Evolutionary conservation across 1,139 yeast species (phyloP), one percentile per base, ranked within the genome.

Genomic region (Pichia sp.): DNA sequence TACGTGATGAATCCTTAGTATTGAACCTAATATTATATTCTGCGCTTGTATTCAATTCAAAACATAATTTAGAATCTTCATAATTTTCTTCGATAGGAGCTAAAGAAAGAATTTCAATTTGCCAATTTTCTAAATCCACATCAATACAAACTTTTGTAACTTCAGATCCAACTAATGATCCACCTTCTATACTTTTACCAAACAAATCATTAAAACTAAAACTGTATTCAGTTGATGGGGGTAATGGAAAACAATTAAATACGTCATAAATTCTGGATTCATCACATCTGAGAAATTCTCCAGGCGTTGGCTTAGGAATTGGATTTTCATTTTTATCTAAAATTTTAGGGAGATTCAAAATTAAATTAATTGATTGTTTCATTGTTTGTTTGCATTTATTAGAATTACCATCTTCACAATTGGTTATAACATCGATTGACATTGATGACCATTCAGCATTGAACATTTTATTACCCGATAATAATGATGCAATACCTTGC

Each of bases 391-490:
- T 64, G 54, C 94, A 84, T 10, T 56, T 56, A 2, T 46, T 37
- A 5, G 23, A 30, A 37, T 39, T 36, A 4, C 50, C 45, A 9
- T 46, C 51, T n/a, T 58, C 57, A 51, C 89, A 81, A 24, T 66
- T 68, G 0, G 92, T 82, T n/a, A 67, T 65, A 26, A 89, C 72
- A 60, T 92, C 97, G 43, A 92, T 78, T 1, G 96, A 77, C 89
- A 94, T 83, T 25, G 92, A 80, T 54, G 90, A 96, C 97, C 97
- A 92, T 53, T 83, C 80, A 0, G 97, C 82, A 59, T 89, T 96
- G 63, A 87, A 94, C n/a, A 94, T 76, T 58, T 82, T 82, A 62
- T 90, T 97, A n/a, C 98, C 97, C 56, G 90, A 95, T 37, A 94
- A 69, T 42, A 92, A 68, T 0, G 95, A 77, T 0, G 96, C 77